Evolutionary conservation across 805 yeast genomes (phyloP).

Genomic region (Yamadazyma sp.): DNA sequence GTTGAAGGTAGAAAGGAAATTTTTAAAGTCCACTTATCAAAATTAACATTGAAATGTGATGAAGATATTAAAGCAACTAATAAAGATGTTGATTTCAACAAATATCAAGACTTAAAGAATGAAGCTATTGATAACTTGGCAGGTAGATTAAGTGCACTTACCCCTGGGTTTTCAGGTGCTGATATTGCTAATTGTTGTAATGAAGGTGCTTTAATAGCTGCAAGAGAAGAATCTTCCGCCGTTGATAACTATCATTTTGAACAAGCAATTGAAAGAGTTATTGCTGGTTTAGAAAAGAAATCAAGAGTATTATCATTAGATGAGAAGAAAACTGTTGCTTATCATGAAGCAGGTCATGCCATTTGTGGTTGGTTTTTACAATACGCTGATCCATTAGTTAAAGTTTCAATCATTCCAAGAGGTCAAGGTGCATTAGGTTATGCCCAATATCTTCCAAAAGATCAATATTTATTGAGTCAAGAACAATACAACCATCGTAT

Average conservation of each 20-base stretch:
- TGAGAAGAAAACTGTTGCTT: conserved; percentile 83
- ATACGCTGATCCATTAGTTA: conserved; percentile 85
- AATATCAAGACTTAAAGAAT: conserved; percentile 45
- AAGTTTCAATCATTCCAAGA: conserved; percentile 92
- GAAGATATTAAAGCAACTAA: conserved; percentile 25
- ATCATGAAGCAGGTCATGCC: conserved; percentile 97
- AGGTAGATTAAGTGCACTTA: conserved; percentile 84
- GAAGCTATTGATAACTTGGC: conserved; percentile 50
- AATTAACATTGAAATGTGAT: conserved; percentile 55
- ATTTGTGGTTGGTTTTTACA: conserved; percentile 90
- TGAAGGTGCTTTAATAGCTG: conserved; percentile 92
- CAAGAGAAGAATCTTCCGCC: conserved; percentile 61
- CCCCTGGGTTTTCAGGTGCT: conserved; percentile 96
- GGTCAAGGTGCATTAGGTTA: conserved; percentile 96
- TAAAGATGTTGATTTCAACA: conserved; percentile 36
- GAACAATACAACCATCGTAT: conserved; percentile 79
- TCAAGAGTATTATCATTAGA: conserved; percentile 73
- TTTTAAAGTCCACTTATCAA: conserved; percentile 74
- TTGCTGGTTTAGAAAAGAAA: conserved; percentile 91
- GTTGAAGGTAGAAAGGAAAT: conserved; percentile 86
- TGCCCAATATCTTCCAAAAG: conserved; percentile 92
- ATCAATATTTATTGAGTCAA: conserved; percentile 72
- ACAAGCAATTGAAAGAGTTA: conserved; percentile 88
- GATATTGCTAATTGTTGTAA: conserved; percentile 94
- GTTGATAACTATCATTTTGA: conserved; percentile 78